Evolutionary conservation across 2,329 filamentous ascomycete genomes (phyloP).

Genomic region (Ophioceras dolichostomum): DNA sequence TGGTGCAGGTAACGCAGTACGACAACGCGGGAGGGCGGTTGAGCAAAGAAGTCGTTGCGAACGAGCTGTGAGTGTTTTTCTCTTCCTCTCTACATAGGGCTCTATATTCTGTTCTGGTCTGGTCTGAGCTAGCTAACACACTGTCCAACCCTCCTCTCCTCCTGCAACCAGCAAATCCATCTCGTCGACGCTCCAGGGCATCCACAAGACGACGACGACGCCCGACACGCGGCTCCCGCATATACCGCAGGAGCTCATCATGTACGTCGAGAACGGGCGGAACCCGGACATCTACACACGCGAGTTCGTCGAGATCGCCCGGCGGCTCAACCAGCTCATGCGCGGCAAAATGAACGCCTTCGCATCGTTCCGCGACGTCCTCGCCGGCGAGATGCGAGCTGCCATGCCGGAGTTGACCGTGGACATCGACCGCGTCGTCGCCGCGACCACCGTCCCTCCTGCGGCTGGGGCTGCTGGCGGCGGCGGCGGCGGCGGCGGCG

Average conservation of each 20-base stretch:
- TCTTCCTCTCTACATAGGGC: no score
- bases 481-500: neutral
- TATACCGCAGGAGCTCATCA: conserved; percentile 50
- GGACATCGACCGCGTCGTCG: conserved; percentile 38
- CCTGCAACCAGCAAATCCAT: conserved; percentile 21
- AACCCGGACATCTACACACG: conserved; percentile 66
- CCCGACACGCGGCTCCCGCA: conserved; percentile 25
- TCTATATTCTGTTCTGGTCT: no score
- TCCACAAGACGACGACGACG: conserved; percentile 19
- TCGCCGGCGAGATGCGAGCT: conserved; percentile 43
- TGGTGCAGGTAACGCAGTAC: conserved; percentile 51
- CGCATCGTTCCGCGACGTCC: conserved; percentile 44
- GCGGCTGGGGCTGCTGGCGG: conserved; percentile 1
- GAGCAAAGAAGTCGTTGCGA: conserved; percentile 42
- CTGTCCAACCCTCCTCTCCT: no score
- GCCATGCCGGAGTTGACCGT: conserved; percentile 47
- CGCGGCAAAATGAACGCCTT: conserved; percentile 54
- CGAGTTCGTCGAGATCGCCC: conserved; percentile 59
- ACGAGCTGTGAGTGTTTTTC: conserved; percentile 28
- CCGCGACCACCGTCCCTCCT: conserved; percentile 21
- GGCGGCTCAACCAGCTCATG: conserved; percentile 54
- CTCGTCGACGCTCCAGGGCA: conserved; percentile 22
- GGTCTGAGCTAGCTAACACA: no score
- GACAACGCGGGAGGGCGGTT: conserved; percentile 33
- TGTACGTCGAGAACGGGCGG: conserved; percentile 59